A percentile compares a stretch with the other conserved stretches of the same genome.
Evolutionary conservation across 2,329 filamentous ascomycete genomes (phyloP).

Genomic region (Coniochaeta prunicola): DNA sequence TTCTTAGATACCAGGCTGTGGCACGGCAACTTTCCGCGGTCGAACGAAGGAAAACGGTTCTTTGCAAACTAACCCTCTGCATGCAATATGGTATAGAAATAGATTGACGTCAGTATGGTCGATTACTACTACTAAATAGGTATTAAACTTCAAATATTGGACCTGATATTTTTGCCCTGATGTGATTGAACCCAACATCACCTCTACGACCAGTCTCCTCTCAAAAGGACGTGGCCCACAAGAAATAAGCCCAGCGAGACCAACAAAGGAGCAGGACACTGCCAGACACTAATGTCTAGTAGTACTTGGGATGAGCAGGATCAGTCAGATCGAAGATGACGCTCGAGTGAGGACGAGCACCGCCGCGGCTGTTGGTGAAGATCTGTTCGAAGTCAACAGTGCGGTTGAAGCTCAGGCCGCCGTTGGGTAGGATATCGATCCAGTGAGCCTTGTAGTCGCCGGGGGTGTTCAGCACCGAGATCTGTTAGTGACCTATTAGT

Average conservation of each 20-base stretch:
- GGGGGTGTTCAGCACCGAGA: slow-evolving; percentile 53
- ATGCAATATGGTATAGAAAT: not conserved
- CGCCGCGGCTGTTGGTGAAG: slow-evolving; percentile 44
- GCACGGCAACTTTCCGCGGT: no score
- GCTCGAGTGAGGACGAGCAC: slow-evolving; percentile 48
- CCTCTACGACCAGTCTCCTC: not conserved
- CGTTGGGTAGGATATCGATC: slow-evolving; percentile 49
- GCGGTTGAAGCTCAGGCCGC: slow-evolving; percentile 51
- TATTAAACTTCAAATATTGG: not conserved
- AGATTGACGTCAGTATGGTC: not conserved
- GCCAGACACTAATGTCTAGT: slow-evolving; percentile 22
- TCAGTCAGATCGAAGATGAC: slow-evolving; percentile 52
- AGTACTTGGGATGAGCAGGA: slow-evolving; percentile 42
- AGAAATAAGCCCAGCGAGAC: not conserved
- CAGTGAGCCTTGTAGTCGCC: slow-evolving; percentile 56
- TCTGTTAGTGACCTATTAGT: slow-evolving; percentile 17
- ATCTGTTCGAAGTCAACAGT: slow-evolving; percentile 48
- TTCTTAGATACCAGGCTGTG: no score
- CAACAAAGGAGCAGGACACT: not conserved
- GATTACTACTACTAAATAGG: not conserved
- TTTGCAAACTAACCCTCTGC: no score
- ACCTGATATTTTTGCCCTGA: not conserved
- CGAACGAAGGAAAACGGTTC: no score
- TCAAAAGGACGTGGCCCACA: not conserved
- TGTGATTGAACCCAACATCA: not conserved